Evolutionary conservation across 179 eudicot species (phyloP).

Genomic region (Silene vulgaris): DNA sequence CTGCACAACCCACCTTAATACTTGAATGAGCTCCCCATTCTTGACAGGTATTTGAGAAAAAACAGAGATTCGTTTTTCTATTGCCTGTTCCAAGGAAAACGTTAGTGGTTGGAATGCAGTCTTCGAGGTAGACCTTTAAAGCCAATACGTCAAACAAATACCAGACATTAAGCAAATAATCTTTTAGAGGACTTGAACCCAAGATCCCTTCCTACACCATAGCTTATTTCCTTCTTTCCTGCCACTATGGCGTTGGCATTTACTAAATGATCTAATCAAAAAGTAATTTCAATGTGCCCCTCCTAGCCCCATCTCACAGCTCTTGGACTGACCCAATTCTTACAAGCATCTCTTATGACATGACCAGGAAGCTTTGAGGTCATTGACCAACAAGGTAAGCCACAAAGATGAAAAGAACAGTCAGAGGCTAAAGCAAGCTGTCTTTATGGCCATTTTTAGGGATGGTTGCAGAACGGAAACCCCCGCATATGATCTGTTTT

Average conservation of each 20-base stretch:
- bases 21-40: conserved; percentile 96
- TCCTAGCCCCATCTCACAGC: no score
- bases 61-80: conserved; percentile 89
- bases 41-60: conserved; percentile 86
- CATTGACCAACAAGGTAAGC: not conserved
- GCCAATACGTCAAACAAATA: not conserved
- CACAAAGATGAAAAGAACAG: not conserved
- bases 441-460: not conserved
- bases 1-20: conserved; percentile 51
- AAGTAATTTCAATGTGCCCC: no score
- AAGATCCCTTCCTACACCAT: no score
- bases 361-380: not conserved
- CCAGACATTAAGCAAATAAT: not conserved
- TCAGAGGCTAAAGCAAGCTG: conserved; percentile 1
- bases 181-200: no score
- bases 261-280: no score
- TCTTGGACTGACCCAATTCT: not conserved
- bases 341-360: not conserved
- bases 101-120: conserved; percentile 10
- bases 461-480: not conserved
- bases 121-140: not conserved
- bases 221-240: no score
- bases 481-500: no score
- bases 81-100: conserved; percentile 44
- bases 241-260: no score